phyloP scores from a whole-genome alignment of 2,329 filamentous ascomycete genomes.

The Escovopsis sp. region DNA sequence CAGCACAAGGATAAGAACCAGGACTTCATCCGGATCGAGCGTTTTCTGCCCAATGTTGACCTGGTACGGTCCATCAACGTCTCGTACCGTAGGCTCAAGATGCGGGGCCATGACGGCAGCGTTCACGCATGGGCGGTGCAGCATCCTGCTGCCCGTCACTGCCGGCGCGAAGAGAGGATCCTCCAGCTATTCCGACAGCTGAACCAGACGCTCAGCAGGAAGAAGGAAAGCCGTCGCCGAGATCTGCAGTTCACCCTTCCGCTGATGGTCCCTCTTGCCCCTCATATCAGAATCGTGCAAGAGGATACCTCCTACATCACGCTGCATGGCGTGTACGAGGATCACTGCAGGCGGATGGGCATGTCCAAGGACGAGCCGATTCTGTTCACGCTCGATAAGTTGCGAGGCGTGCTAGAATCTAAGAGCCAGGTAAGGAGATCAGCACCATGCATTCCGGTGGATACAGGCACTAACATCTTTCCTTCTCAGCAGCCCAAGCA shows the following conservation, averaged over 20 bases:
- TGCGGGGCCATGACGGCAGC: conserved; percentile 93
- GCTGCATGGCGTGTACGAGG: conserved; percentile 88
- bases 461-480: conserved; percentile 5
- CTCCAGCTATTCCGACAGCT: conserved; percentile 94
- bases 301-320: conserved; percentile 92
- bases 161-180: conserved; percentile 85
- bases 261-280: conserved; percentile 87
- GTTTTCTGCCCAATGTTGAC: conserved; percentile 90
- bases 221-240: conserved; percentile 86
- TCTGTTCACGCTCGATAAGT: conserved; percentile 88
- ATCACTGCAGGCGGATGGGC: conserved; percentile 76
- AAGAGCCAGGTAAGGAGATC: conserved; percentile 27
- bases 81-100: conserved; percentile 85
- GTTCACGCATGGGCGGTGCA: conserved; percentile 95
- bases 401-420: conserved; percentile 59
- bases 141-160: conserved; percentile 84
- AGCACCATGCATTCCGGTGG: too few relatives aligned
- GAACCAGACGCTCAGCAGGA: conserved; percentile 79
- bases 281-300: conserved; percentile 87
- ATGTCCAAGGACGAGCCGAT: conserved; percentile 93
- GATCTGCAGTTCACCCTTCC: conserved; percentile 95
- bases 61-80: conserved; percentile 80
- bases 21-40: conserved; percentile 93
- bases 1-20: conserved; percentile 98
- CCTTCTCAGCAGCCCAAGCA: conserved; percentile 38